These are phyloP conservation scores for Melampsora americana DNA, from an alignment of 1,284 basidiomycete genomes.

Conservation along the genomic window DNA sequence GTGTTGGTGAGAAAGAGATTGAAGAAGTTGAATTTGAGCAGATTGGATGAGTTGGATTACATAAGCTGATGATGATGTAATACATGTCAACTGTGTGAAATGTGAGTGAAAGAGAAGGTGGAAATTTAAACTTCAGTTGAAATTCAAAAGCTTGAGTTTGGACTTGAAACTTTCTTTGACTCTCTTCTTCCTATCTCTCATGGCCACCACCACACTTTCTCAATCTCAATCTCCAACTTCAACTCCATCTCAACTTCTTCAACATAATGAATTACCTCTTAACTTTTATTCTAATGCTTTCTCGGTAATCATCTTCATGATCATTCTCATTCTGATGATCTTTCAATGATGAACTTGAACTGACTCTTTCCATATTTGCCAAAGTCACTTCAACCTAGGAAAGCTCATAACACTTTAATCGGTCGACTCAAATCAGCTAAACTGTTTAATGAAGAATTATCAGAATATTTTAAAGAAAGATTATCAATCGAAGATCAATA, in stretches of 20 bases:
- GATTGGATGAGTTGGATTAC: too few relatives aligned
- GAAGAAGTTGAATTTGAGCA: too few relatives aligned
- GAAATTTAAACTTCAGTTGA: not conserved
- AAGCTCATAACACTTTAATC: slow-evolving; percentile 17
- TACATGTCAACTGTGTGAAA: too few relatives aligned
- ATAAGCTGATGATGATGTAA: too few relatives aligned
- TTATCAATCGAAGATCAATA: slow-evolving; percentile 58
- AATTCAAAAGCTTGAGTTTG: not conserved
- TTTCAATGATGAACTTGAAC: not conserved
- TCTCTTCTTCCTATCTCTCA: not conserved
- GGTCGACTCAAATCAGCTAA: slow-evolving; percentile 51
- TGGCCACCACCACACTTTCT: not conserved
- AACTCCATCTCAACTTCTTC: too few relatives aligned
- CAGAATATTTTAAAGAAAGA: slow-evolving; percentile 59
- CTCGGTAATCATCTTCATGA: not conserved
- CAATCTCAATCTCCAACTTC: not conserved
- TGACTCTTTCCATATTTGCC: not conserved
- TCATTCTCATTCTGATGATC: not conserved
- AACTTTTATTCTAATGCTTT: not conserved
- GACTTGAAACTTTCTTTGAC: too few relatives aligned
- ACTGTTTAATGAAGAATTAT: slow-evolving; percentile 54
- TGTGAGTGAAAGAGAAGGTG: not conserved
- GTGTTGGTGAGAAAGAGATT: too few relatives aligned
- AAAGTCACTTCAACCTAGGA: slow-evolving; percentile 16
- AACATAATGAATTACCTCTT: not conserved